Conservation (phyloP, 176 grass and related monocot genomes). For the Hyparrhenia diplandra region DNA sequence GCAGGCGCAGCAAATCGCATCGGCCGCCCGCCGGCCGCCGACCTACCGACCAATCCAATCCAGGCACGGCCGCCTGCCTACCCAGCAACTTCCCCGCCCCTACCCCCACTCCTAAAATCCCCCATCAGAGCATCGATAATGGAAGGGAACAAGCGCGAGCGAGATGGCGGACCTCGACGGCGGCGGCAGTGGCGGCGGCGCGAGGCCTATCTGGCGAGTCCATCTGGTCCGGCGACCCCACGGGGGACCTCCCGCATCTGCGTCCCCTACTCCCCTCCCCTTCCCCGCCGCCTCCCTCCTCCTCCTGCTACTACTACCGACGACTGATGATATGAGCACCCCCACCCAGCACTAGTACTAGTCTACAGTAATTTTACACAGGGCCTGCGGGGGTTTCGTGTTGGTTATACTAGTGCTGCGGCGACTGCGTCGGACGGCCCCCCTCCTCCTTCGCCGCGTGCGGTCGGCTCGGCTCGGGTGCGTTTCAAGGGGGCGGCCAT, state of each 20-base stretch:
- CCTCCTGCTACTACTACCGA: not conserved
- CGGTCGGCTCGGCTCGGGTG: too few relatives aligned
- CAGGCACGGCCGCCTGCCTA: not conserved
- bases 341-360: not conserved
- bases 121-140: not conserved
- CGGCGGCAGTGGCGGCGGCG: slow-evolving; percentile 13
- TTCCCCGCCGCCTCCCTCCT: not conserved
- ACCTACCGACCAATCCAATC: not conserved
- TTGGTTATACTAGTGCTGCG: too few relatives aligned
- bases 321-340: not conserved
- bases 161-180: slow-evolving; percentile 34
- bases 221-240: slow-evolving; percentile 39
- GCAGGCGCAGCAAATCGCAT: not conserved
- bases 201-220: slow-evolving; percentile 72
- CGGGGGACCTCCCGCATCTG: slow-evolving; percentile 35
- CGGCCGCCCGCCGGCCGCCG: not conserved
- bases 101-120: not conserved
- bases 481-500: too few relatives aligned
- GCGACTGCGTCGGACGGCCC: too few relatives aligned
- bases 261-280: not conserved
- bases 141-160: not conserved
- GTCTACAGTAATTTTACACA: slow-evolving; percentile 1
- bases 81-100: not conserved
- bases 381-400: not conserved
- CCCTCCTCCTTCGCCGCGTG: too few relatives aligned